Percentiles rank a stretch among this genome's conserved stretches.
Evolutionary conservation across 345 rosid species (phyloP).

Genomic region (Rubroshorea leprosula): DNA sequence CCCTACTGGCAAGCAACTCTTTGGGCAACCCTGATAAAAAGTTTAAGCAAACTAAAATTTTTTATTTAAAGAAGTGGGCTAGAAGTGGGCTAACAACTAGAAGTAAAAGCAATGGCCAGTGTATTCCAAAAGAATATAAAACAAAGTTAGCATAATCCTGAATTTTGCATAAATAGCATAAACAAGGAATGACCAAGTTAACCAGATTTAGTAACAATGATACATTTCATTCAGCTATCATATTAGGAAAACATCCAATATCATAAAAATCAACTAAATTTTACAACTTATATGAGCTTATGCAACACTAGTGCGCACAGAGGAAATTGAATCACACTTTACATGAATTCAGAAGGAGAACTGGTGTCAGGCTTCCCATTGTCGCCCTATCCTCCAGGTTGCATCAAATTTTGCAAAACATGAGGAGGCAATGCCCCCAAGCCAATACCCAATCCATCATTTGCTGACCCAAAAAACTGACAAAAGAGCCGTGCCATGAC

Average conservation of each 20-base stretch:
- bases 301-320: not conserved
- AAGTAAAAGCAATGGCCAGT: not conserved
- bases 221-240: not conserved
- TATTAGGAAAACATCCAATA: not conserved
- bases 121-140: too few relatives aligned
- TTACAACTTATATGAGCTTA: slow-evolving; percentile 4
- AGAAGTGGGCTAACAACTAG: too few relatives aligned
- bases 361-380: slow-evolving; percentile 52
- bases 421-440: slow-evolving; percentile 52
- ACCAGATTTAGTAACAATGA: not conserved
- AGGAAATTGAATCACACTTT: slow-evolving; percentile 14
- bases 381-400: slow-evolving; percentile 49
- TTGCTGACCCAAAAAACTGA: slow-evolving; percentile 53
- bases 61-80: too few relatives aligned
- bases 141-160: not conserved
- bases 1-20: too few relatives aligned
- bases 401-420: slow-evolving; percentile 66
- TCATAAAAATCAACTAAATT: slow-evolving; percentile 4
- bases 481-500: slow-evolving; percentile 58
- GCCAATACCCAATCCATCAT: slow-evolving; percentile 49
- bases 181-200: not conserved
- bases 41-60: too few relatives aligned
- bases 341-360: slow-evolving; percentile 73
- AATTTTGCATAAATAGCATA: not conserved
- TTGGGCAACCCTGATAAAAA: too few relatives aligned